A percentile compares a stretch with the other conserved stretches of the same genome.
Evolutionary conservation across 352 stramenopile genomes (phyloP).

Genomic region (Globisporangium okanoganense): DNA sequence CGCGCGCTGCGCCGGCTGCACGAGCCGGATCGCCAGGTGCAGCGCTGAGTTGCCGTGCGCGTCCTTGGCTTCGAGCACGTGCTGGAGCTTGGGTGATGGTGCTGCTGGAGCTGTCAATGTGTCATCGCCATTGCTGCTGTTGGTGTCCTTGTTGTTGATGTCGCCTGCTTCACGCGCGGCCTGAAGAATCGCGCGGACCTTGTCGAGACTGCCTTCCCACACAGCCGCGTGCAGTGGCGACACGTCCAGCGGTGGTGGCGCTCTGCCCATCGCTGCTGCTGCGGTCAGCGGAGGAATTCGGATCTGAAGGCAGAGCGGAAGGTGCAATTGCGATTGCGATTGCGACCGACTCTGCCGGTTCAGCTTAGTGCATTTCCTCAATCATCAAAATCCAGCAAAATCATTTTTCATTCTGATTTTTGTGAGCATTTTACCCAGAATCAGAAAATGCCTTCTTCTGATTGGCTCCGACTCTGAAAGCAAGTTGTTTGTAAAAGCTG

Average conservation of each 20-base stretch:
- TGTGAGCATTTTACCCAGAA: too few species aligned
- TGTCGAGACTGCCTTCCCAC: constrained; percentile 57
- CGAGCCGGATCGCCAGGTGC: constrained; percentile 65
- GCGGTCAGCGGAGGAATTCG: not conserved
- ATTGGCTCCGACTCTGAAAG: too few species aligned
- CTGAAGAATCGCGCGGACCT: constrained; percentile 31
- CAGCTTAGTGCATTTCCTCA: too few species aligned
- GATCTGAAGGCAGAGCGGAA: not conserved
- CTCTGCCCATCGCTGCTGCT: not conserved
- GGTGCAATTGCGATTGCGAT: too few species aligned
- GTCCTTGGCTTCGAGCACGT: constrained; percentile 55
- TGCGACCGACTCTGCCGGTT: too few species aligned
- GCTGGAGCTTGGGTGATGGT: constrained; percentile 16
- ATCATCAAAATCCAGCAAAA: too few species aligned
- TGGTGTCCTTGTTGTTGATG: not conserved
- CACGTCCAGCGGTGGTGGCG: not conserved
- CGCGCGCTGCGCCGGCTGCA: constrained; percentile 51
- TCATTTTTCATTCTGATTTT: too few species aligned
- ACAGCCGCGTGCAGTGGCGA: constrained; percentile 60
- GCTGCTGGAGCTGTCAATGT: not conserved
- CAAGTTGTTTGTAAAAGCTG: too few species aligned
- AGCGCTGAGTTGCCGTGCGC: constrained; percentile 61
- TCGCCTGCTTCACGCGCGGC: constrained; percentile 7
- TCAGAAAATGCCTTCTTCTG: too few species aligned
- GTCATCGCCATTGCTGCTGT: not conserved